These are phyloP conservation scores for Mortierella sp. DNA, from an alignment of 371 early-diverging fungal species.

Conservation along the genomic window DNA sequence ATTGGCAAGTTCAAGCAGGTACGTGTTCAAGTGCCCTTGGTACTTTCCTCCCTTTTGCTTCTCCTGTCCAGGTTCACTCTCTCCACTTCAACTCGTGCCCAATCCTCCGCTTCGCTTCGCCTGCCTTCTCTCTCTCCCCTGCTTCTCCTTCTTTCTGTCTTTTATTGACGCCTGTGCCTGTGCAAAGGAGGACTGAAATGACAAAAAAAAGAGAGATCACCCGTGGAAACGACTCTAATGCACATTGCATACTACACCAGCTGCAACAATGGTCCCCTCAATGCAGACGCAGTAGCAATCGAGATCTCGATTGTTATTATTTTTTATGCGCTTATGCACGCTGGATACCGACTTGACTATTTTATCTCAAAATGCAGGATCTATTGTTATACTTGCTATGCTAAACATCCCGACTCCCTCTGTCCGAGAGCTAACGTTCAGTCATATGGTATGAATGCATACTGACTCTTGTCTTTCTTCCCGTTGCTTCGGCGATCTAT, in stretches of 20 bases:
- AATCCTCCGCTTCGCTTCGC: neutral
- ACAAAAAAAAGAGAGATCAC: neutral
- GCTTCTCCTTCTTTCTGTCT: neutral
- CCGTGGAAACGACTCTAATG: neutral
- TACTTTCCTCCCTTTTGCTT: neutral
- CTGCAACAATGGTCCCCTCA: no score
- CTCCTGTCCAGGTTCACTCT: neutral
- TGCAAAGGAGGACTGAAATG: neutral
- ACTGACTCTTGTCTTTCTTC: neutral
- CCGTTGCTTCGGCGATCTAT: constrained; percentile 4
- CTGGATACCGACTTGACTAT: neutral
- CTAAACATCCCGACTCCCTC: neutral
- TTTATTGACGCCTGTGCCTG: no score
- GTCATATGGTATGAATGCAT: neutral
- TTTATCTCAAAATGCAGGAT: neutral
- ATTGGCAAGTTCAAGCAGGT: constrained; percentile 80
- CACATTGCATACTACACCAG: neutral
- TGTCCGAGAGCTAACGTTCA: constrained; percentile 4
- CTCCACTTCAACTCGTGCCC: no score
- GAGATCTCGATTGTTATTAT: neutral
- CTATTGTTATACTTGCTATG: constrained; percentile 6
- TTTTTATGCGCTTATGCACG: neutral
- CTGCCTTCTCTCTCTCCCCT: neutral
- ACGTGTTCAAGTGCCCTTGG: constrained; percentile 8
- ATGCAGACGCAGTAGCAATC: no score